Base-by-base conservation (phyloP, 2,329 filamentous ascomycete species). In the Fusarium haematococcum region DNA sequence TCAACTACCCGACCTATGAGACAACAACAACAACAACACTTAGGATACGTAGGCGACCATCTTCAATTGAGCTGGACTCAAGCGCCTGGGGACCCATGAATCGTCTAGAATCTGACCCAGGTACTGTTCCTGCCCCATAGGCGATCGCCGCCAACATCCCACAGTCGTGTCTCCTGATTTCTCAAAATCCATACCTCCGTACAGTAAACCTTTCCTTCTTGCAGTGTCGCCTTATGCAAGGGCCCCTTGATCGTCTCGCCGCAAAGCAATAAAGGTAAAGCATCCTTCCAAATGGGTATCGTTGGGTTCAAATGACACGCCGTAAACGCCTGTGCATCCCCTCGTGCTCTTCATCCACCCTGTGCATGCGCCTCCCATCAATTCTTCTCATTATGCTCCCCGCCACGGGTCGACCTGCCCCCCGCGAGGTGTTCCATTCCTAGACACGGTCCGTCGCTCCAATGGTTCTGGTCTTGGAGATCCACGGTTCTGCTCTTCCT, bases 241-340 rank as follows among this genome's bases (percentile, higher is more conserved):
- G 45, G 48, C 27, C 48, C 18, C 48, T 48, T 41, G 16, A 41
- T 20, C 23, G 32, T 50, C 23, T 41, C 35, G 57, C 37, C 23
- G 50, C 27, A 30, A 59, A 45, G 52, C 57, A 52, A 37, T 39
- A 43, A 67, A 56, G 32, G 37, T 32, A 48, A 67, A 56, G 35
- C 39, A 67, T 45, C 72, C 62, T 61, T 63, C 69, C 67, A 75
- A 75, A 73, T 33, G 72, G 72, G 72, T 74, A 74, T 74, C 72
- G 43, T 67, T 58, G 60, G 69, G 65, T 69, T 67, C 41, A 65
- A 66, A 74, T 70, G 39, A 43, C 59, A 73, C 69, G 43, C 45
- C 72, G 62, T 67, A 75, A 72, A 74, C 72, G 72, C 72, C 72
- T 54, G 61, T 50, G 33, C 45, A 65, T 61, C 43, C 33, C 59